Evolutionary conservation across 768 basidiomycete genomes (phyloP), one percentile per base, ranked within the genome.

Genomic region (Rhodotorula kratochvilovae): DNA sequence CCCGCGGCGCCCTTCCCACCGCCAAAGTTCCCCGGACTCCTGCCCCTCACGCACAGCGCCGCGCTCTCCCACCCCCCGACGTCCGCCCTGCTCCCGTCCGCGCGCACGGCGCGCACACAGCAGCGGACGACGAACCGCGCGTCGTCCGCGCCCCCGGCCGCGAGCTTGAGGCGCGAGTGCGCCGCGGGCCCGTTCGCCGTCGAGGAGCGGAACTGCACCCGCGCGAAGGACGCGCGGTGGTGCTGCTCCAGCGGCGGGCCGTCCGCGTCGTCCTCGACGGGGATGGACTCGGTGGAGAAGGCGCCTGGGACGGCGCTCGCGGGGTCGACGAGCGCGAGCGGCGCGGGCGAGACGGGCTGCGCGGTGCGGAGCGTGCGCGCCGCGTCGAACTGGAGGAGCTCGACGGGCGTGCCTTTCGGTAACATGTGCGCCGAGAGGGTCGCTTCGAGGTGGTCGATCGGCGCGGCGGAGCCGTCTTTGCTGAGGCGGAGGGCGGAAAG

Each of bases 361-460:
- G 55, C 56, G 15, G 45, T 25, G 17, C 23, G n/a, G 17, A 56
- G 55, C 25, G 23, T 12, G 8, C 65, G 57, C 2, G 33, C 6
- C 23, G 33, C 25, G 29, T 66, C 65, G 48, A 66, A 59, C 65
- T 66, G 65, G 25, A 66, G 57, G 2, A 66, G 57, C 65, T 66
- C 65, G 65, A 59, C 57, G 45, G 35, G 21, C 27, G 8, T 11
- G 6, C 65, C 65, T 5, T 29, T 51, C 19, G 46, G 36, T 23
- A 17, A 25, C 5, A 35, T 59, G 35, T 25, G 36, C 27, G 25
- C 27, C 27, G 46, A 2, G 27, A 57, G 36, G 21, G 27, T 16
- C 35, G 42, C 57, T 23, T 66, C 48, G 50, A 59, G 2, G 27
- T 21, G 48, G 17, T 23, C 50, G 50, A 66, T 27, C 15, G 65